Evolutionary conservation across 345 rosid species (phyloP).

Genomic region (Rubroshorea leprosula): DNA sequence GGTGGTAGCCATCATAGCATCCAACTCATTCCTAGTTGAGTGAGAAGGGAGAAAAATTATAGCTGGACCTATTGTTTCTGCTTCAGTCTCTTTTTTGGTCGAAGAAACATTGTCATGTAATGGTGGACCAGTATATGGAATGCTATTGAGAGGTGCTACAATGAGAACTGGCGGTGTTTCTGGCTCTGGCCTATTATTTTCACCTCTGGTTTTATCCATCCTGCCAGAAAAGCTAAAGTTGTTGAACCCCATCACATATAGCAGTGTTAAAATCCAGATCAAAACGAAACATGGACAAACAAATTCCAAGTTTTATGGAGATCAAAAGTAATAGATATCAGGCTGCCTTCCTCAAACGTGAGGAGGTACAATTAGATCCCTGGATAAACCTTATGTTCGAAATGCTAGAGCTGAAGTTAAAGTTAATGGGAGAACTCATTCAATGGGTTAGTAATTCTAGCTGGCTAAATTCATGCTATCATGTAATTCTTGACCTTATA

Average conservation of each 20-base stretch:
- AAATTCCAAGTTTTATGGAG: background rate
- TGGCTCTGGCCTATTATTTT: background rate
- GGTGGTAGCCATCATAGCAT: constrained; percentile 26
- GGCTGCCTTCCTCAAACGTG: background rate
- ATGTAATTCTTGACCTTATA: too few species aligned
- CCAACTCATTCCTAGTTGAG: constrained; percentile 36
- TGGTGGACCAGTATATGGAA: constrained; percentile 15
- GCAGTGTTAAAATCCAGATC: background rate
- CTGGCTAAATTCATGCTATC: too few species aligned
- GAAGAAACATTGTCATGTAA: constrained; percentile 1
- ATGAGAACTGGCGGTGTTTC: constrained; percentile 9
- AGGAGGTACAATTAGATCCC: too few species aligned
- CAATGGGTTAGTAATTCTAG: too few species aligned
- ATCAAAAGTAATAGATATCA: background rate
- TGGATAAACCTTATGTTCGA: too few species aligned
- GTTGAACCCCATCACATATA: background rate
- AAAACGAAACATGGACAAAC: background rate
- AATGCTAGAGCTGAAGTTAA: too few species aligned
- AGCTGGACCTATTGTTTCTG: constrained; percentile 8
- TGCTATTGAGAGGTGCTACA: constrained; percentile 17
- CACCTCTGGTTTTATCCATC: background rate
- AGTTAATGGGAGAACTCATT: too few species aligned
- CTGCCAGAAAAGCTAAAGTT: constrained; percentile 4
- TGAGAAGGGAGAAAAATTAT: constrained; percentile 30
- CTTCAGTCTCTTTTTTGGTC: background rate